Base-by-base conservation (phyloP, 1,284 basidiomycete genomes). In the Apiotrichum siamense region DNA sequence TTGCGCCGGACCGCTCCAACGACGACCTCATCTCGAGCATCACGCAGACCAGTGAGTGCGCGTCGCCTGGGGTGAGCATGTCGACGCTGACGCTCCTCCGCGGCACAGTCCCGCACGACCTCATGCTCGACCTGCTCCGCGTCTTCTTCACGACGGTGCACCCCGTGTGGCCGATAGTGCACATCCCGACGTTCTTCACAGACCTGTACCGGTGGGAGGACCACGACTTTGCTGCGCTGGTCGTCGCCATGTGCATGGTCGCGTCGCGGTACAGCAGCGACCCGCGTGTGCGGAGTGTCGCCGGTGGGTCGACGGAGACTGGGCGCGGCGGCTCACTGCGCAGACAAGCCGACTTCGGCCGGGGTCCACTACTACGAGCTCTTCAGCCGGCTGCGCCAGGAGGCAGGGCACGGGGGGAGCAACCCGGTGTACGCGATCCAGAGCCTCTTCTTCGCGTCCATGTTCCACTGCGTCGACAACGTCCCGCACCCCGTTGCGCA, bases 391-490 rank as follows among this genome's bases (percentile, higher is more conserved):
- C 50, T 57, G 12, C 44, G 47, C 4, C 47, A 57, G 13, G 47
- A 52, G 15, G 55, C 55, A 5, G 36, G 49, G 9, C 44, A 57
- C 36, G 36, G 52, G 7, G 47, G 29, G 9, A 31, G 29, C 29
- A 31, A 31, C 15, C 29, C 52, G 7, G 31, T 57, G 21, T 53
- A 44, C 18, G 43, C 55, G 15, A 46, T 53, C 20, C 51, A 57
- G 38, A 47, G 47, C 13, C 40, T 44, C 3, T 46, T 57, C 26
- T 46, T 57, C 25, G 51, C 47, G 4, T 42, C 53, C 15, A 49
- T 44, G 44, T 58, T 52, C 45, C 54, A 58, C 29, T 55, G 53
- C 3, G 53, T 58, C 29, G 57, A 55, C 33, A 52, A 55, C 33
- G 42, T 58, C 23, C 57, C 54, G 1, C 57, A 58, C 23, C 50